Evolutionary conservation across 2,329 filamentous ascomycete species (phyloP).

Genomic region (Trichoderma breve): DNA sequence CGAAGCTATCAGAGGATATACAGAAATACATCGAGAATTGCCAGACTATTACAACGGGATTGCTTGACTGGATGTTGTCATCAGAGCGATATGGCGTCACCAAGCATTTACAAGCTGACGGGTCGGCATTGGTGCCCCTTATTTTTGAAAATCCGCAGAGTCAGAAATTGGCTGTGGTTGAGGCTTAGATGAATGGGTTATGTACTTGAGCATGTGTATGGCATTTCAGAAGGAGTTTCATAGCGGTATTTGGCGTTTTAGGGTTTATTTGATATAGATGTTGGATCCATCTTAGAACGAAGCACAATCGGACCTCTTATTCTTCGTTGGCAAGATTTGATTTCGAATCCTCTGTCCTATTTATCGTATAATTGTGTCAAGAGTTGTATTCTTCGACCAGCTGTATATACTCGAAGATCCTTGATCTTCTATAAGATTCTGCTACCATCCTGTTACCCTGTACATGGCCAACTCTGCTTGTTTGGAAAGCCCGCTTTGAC

Average conservation of each 20-base stretch:
- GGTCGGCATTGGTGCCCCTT: neutral
- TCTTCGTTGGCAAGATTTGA: neutral
- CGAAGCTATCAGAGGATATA: neutral
- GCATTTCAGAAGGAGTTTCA: neutral
- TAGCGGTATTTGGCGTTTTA: neutral
- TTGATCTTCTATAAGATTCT: neutral
- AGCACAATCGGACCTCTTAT: neutral
- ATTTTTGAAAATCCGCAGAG: neutral
- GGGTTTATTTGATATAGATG: neutral
- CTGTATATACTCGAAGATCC: neutral
- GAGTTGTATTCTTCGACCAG: too few species aligned
- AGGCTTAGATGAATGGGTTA: neutral
- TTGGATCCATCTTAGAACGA: neutral
- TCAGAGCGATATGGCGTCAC: neutral
- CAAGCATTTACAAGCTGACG: neutral
- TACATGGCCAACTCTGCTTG: fast-evolving
- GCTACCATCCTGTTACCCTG: neutral
- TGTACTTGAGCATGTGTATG: neutral
- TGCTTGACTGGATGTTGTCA: constrained; percentile 4
- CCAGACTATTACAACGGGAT: neutral
- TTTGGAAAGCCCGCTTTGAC: too few species aligned
- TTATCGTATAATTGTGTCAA: neutral
- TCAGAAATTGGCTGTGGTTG: neutral
- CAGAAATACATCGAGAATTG: constrained; percentile 1
- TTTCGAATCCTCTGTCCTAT: neutral